Evolutionary conservation across 176 grass and related monocot genomes (phyloP), one percentile per base, ranked within the genome.

Genomic region (Eragrostis curvula): DNA sequence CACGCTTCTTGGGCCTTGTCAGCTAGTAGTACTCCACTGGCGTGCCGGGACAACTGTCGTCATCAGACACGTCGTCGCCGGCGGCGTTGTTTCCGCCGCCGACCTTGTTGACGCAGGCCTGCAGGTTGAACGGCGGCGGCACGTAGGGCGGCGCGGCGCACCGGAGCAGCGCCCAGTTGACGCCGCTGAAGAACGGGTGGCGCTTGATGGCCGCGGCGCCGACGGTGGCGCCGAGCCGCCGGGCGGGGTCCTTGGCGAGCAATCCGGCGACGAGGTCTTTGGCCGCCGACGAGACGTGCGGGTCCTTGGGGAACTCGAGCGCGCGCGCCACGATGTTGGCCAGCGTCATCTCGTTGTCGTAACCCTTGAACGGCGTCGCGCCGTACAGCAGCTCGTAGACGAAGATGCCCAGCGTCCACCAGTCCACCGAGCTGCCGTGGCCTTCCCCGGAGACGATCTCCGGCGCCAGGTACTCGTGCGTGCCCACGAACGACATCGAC

Each of bases 361-460:
- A 57, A 12, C 93, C 97, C 57, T 87, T 93, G 63, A 99, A 99
- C 1, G 97, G 97, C 5, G 97, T 99, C 3, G 78, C 83, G 1
- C 97, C 97, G 77, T 99, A 94, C 17, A 99, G 85, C 18, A 99
- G 90, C 90, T 99, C 97, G 79, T 85, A 99, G 39, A 94, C 45
- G 82, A 99, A 96, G 40, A 99, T 36, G 3, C 97, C 97, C 0
- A 99, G 89, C 40, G 93, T 99, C 97, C 97, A 99, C 97, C 97
- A 99, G 77, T 99, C 97, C 0, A 99, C 97, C 0, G 93, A 75
- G 86, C 91, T 94, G 85, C 97, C 97, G 68, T 99, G 97, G 3
- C 97, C 97, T 32, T 99, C 97, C 0, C 97, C 97, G 0, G 93
- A 92, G 25, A 99, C 93, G 74, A 99, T 99, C 89, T 99, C 97